These are phyloP conservation scores for Penicillium manginii DNA, from an alignment of 495 filamentous ascomycete species.

Conservation along the genomic window DNA sequence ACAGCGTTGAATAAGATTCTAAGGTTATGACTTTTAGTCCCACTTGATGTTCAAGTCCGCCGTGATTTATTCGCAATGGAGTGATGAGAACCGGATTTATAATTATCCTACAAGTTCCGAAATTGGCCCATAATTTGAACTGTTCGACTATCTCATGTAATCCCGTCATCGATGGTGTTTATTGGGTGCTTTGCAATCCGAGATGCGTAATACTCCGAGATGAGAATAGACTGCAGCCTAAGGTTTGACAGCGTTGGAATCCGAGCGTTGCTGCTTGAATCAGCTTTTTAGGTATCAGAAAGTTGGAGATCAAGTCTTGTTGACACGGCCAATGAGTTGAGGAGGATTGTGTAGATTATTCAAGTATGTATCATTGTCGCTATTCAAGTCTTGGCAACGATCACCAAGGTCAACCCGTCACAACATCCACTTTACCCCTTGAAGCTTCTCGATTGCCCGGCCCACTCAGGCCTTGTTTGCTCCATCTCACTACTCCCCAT, in stretches of 20 bases:
- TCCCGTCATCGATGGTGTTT: neutral
- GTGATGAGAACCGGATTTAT: too few relatives aligned
- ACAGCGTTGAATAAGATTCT: too few relatives aligned
- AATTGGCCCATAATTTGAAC: neutral
- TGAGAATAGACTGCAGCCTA: neutral
- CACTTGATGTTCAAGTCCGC: too few relatives aligned
- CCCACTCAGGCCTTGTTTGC: neutral
- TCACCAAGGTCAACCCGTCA: neutral
- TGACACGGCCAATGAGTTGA: too few relatives aligned
- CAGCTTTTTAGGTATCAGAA: too few relatives aligned
- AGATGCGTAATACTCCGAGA: constrained; percentile 3
- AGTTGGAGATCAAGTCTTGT: too few relatives aligned
- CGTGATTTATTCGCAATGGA: too few relatives aligned
- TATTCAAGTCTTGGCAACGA: neutral
- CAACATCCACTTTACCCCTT: neutral
- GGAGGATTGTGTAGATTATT: too few relatives aligned
- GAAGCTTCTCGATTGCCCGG: neutral
- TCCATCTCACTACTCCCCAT: neutral
- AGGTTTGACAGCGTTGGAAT: neutral
- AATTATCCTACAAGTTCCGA: neutral
- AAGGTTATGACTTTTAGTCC: too few relatives aligned
- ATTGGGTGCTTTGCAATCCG: constrained; percentile 3
- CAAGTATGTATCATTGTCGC: too few relatives aligned
- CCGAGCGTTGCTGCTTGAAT: neutral
- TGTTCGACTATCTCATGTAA: neutral